A percentile compares a stretch with the other conserved stretches of the same genome.
phyloP scores from a whole-genome alignment of 2,329 filamentous ascomycete genomes.

The Podosphaera xanthii region DNA sequence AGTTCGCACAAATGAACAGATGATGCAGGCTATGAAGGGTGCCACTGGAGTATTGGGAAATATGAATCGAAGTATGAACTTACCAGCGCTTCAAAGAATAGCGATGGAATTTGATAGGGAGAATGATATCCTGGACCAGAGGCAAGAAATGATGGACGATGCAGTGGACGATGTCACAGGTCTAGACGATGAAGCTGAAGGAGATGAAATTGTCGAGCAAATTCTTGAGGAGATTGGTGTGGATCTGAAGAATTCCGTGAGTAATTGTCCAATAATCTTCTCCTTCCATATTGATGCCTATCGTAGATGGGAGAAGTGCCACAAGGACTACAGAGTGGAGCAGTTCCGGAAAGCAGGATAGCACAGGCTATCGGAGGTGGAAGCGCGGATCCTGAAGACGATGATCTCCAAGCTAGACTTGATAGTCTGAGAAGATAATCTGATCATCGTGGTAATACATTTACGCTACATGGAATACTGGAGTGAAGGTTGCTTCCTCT shows the following conservation, averaged over 20 bases:
- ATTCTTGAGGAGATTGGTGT: conserved; percentile 93
- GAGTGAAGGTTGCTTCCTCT: too few relatives aligned
- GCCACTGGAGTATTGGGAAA: conserved; percentile 78
- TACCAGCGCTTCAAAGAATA: conserved; percentile 83
- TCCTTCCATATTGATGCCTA: conserved; percentile 4
- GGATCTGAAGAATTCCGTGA: conserved; percentile 70
- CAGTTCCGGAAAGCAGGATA: conserved; percentile 52
- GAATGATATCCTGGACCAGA: conserved; percentile 97
- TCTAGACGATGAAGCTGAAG: conserved; percentile 72
- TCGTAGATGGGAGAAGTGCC: conserved; percentile 76
- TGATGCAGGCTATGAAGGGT: conserved; percentile 99
- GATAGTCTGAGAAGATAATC: conserved; percentile 40
- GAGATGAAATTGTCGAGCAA: conserved; percentile 90
- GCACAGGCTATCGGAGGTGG: conserved; percentile 70
- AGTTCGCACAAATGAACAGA: conserved; percentile 93
- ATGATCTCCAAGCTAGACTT: conserved; percentile 80
- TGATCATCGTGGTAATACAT: not conserved
- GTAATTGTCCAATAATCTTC: conserved; percentile 17
- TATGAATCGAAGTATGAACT: conserved; percentile 97
- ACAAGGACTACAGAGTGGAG: conserved; percentile 51
- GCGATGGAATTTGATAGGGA: conserved; percentile 98
- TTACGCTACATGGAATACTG: not conserved
- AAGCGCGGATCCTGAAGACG: conserved; percentile 37
- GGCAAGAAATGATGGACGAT: conserved; percentile 99
- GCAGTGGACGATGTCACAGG: conserved; percentile 94